These are phyloP conservation scores for Lactifluus pinguis DNA, from an alignment of 768 basidiomycete species.

Conservation along the genomic window DNA sequence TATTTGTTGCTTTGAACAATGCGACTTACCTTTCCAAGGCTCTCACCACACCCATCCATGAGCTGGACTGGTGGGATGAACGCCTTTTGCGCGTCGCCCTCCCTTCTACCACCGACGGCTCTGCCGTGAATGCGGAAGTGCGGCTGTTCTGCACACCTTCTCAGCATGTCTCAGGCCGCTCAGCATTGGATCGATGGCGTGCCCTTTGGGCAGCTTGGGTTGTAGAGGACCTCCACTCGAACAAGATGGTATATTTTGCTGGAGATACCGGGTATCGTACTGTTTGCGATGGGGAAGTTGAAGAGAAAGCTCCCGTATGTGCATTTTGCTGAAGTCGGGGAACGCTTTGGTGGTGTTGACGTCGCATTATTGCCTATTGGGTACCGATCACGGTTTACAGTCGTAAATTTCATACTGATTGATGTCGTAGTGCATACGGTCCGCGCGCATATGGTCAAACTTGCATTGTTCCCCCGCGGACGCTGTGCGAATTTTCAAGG, in stretches of 20 bases:
- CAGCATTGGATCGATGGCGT: no score
- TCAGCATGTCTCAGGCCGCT: no score
- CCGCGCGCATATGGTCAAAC: slow-evolving; percentile 50
- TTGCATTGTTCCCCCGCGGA: slow-evolving; percentile 62
- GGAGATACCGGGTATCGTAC: slow-evolving; percentile 61
- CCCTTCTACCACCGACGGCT: no score
- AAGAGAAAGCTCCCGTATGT: slow-evolving; percentile 47
- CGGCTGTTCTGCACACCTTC: no score
- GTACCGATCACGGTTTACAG: slow-evolving; percentile 25
- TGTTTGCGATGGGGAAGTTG: slow-evolving; percentile 37
- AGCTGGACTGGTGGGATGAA: slow-evolving; percentile 46
- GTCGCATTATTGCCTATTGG: slow-evolving; percentile 66
- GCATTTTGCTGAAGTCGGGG: slow-evolving; percentile 67
- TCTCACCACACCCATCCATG: slow-evolving; percentile 30
- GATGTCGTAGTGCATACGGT: slow-evolving; percentile 45
- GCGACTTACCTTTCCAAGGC: slow-evolving; percentile 24
- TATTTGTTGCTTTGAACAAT: slow-evolving; percentile 43
- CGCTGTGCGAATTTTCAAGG: slow-evolving; percentile 57
- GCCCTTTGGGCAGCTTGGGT: slow-evolving; percentile 64
- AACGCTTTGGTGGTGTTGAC: slow-evolving; percentile 53
- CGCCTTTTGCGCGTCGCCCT: slow-evolving; percentile 24
- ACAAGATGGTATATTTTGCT: slow-evolving; percentile 51
- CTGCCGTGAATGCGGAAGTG: no score
- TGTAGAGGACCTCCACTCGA: slow-evolving; percentile 40
- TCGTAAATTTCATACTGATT: background rate